phyloP scores from a whole-genome alignment of 2,329 filamentous ascomycete species.

The Colletotrichum melonis region DNA sequence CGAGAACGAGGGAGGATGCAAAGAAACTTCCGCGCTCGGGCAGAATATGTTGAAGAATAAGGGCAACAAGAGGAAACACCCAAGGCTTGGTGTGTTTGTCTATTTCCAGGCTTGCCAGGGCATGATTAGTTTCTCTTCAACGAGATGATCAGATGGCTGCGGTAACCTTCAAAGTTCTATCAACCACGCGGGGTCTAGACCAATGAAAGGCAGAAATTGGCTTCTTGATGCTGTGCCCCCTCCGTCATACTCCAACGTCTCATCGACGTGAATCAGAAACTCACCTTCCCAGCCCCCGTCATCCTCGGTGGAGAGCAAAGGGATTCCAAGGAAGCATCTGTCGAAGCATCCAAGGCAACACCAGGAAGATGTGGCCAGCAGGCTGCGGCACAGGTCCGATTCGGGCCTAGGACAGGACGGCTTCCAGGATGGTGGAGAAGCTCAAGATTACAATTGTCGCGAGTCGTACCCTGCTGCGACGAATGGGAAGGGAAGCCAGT shows the following conservation, averaged over 20 bases:
- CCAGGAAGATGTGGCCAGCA: slow-evolving; percentile 2
- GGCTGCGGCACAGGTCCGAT: not conserved
- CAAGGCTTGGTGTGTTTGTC: not conserved
- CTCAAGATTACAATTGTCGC: not conserved
- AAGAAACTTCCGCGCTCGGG: not conserved
- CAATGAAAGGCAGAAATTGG: not conserved
- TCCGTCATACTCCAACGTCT: slow-evolving; percentile 3
- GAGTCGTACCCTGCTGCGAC: not conserved
- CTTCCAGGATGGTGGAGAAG: not conserved
- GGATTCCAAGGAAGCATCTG: too few species aligned
- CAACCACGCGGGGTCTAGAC: not conserved
- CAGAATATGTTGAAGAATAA: not conserved
- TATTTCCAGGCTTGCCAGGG: too few species aligned
- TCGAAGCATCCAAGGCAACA: not conserved
- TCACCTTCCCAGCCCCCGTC: not conserved
- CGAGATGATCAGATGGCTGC: not conserved
- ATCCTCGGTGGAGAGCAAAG: not conserved
- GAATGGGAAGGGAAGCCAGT: slow-evolving; percentile 2
- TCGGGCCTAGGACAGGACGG: not conserved
- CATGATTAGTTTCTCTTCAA: not conserved
- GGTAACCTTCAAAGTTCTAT: not conserved
- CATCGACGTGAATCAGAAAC: slow-evolving; percentile 19
- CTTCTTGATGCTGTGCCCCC: not conserved
- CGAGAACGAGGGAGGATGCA: not conserved
- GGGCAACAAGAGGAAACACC: not conserved